Conservation (phyloP, 768 basidiomycete species). For the Xanthoconium stramineum region DNA sequence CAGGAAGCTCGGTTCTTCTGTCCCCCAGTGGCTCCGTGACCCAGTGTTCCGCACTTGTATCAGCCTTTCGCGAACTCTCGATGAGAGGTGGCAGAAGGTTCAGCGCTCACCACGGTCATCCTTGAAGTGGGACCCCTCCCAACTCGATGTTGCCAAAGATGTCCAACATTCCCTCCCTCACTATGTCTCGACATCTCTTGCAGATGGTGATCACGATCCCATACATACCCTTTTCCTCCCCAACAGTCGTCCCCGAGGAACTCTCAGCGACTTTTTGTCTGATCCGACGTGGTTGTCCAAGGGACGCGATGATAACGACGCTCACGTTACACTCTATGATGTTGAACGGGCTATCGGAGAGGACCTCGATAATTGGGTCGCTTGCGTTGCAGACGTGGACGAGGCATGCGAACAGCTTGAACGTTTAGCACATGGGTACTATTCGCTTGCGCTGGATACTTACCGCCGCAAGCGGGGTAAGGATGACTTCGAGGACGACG, state of each 20-base stretch:
- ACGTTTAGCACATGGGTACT: background rate
- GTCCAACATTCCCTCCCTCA: background rate
- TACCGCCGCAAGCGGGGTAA: background rate
- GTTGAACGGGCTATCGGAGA: background rate
- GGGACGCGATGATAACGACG: background rate
- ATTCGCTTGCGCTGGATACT: background rate
- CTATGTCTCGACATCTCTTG: background rate
- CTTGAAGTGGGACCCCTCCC: background rate
- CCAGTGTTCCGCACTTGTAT: background rate
- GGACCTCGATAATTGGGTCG: background rate
- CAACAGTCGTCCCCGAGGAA: background rate
- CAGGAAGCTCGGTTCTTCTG: background rate
- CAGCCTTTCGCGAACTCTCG: background rate
- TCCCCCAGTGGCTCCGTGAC: background rate
- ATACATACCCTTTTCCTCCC: background rate
- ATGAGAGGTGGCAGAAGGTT: background rate
- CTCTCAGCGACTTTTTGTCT: background rate
- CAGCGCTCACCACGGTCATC: background rate
- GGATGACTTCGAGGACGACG: too few species aligned
- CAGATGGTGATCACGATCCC: background rate
- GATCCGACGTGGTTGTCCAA: background rate
- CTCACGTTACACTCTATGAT: background rate
- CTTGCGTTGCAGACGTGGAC: too few species aligned
- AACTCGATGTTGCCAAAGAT: background rate
- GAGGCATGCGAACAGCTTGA: background rate